Conservation (phyloP, 345 rosid species). For the Pistacia integerrima region DNA sequence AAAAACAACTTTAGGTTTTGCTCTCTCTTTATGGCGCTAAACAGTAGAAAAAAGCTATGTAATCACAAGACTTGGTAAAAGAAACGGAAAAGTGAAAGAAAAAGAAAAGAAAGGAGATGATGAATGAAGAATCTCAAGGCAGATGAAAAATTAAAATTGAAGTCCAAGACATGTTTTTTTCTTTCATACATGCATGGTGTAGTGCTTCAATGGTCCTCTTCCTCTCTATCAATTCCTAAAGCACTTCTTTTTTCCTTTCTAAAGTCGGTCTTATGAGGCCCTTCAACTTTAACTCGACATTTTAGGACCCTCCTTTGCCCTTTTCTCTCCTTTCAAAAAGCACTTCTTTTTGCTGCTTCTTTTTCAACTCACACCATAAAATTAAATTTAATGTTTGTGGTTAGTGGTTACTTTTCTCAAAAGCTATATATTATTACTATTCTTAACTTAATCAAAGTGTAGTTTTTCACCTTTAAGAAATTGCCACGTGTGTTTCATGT, state of each 20-base stretch:
- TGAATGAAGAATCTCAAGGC: slow-evolving; percentile 33
- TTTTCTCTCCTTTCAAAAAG: slow-evolving; percentile 26
- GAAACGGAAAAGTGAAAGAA: slow-evolving; percentile 13
- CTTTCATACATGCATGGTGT: slow-evolving; percentile 7
- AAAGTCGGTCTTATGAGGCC: slow-evolving; percentile 18
- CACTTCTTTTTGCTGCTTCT: slow-evolving; percentile 30
- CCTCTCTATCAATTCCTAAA: slow-evolving; percentile 36
- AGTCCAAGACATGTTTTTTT: slow-evolving; percentile 30
- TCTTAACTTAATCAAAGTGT: not conserved
- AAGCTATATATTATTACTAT: not conserved
- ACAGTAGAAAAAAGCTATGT: slow-evolving; percentile 14
- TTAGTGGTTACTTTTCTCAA: too few species aligned
- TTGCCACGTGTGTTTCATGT: not conserved
- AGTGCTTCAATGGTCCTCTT: slow-evolving; percentile 32
- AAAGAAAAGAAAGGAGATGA: slow-evolving; percentile 9
- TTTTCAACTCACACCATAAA: slow-evolving; percentile 26
- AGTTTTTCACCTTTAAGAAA: not conserved
- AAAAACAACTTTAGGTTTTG: slow-evolving; percentile 22
- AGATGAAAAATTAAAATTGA: slow-evolving; percentile 1
- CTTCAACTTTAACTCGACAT: slow-evolving; percentile 26
- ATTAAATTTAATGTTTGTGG: too few species aligned
- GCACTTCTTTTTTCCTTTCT: slow-evolving; percentile 32
- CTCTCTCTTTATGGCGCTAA: slow-evolving; percentile 29
- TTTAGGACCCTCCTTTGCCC: slow-evolving; percentile 24
- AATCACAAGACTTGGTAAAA: slow-evolving; percentile 20